Evolutionary conservation across 1,284 basidiomycete genomes (phyloP).

Genomic region (Golubevia sp.): DNA sequence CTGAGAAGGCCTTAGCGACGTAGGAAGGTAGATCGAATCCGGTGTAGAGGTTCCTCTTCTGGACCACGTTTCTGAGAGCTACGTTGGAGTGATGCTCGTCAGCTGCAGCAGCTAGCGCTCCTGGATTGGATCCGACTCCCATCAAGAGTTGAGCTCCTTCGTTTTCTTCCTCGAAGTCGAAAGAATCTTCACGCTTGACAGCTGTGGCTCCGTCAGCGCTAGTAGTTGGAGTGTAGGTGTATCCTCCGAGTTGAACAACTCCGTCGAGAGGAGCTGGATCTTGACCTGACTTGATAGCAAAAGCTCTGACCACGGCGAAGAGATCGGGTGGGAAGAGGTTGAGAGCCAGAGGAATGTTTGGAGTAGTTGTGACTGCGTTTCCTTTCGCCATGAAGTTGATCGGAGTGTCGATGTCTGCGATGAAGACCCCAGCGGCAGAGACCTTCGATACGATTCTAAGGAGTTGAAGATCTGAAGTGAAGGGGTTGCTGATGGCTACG

Average conservation of each 20-base stretch:
- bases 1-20: conserved; percentile 40
- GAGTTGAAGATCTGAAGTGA: conserved; percentile 70
- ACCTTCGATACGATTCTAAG: conserved; percentile 72
- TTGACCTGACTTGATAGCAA: conserved; percentile 72
- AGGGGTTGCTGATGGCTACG: conserved; percentile 73
- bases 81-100: conserved; percentile 29
- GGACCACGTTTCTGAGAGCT: background rate
- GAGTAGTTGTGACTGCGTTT: conserved; percentile 69
- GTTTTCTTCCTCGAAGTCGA: conserved; percentile 35
- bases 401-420: conserved; percentile 71
- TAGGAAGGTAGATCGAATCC: conserved; percentile 51
- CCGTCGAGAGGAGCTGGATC: conserved; percentile 71
- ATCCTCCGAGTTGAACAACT: conserved; percentile 74
- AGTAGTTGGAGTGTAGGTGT: conserved; percentile 67
- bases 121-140: conserved; percentile 54
- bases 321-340: conserved; percentile 75
- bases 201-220: conserved; percentile 30
- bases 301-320: conserved; percentile 73
- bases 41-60: conserved; percentile 53
- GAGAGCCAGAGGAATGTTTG: conserved; percentile 70
- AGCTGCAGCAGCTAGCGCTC: conserved; percentile 45
- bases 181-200: conserved; percentile 12
- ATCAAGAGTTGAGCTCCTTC: conserved; percentile 33
- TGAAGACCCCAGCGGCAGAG: conserved; percentile 69
- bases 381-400: conserved; percentile 69